Evolutionary conservation across 495 filamentous ascomycete species (phyloP).

Genomic region (Neurospora sp.): DNA sequence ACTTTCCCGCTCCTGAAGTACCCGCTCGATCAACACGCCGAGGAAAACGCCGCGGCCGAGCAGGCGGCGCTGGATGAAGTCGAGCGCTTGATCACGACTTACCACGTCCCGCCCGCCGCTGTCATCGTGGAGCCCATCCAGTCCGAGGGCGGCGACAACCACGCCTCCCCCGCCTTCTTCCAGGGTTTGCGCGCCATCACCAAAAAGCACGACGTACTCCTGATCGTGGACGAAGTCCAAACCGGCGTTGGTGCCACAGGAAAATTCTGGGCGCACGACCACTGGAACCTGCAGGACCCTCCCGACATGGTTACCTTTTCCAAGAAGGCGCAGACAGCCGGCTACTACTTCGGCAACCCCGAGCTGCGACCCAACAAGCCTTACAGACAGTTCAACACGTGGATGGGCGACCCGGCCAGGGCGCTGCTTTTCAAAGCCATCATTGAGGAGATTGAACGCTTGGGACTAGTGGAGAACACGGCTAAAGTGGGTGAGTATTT

Average conservation of each 20-base stretch:
- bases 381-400: constrained; percentile 99
- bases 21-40: constrained; percentile 71
- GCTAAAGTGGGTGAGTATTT: constrained; percentile 77
- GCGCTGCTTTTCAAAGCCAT: constrained; percentile 90
- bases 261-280: constrained; percentile 98
- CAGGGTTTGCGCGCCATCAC: constrained; percentile 76
- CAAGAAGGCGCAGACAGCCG: constrained; percentile 98
- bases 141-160: constrained; percentile 97
- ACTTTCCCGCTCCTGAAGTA: constrained; percentile 86
- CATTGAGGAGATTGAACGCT: constrained; percentile 75
- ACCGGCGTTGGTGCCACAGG: constrained; percentile 93
- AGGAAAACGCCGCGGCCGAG: constrained; percentile 79
- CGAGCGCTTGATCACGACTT: constrained; percentile 75
- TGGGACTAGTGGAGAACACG: constrained; percentile 73
- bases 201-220: constrained; percentile 71
- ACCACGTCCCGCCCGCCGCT: constrained; percentile 79
- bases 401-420: constrained; percentile 95
- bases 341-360: constrained; percentile 89
- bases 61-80: constrained; percentile 78
- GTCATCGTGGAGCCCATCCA: constrained; percentile 94
- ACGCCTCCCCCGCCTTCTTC: constrained; percentile 92
- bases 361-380: constrained; percentile 91
- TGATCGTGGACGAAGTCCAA: constrained; percentile 98
- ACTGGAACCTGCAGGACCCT: constrained; percentile 77
- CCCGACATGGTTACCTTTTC: constrained; percentile 98